A percentile compares a stretch with the other conserved stretches of the same genome.
These are phyloP conservation scores for Candida tropicalis DNA, from an alignment of 1,139 yeast species.

Conservation along the genomic window DNA sequence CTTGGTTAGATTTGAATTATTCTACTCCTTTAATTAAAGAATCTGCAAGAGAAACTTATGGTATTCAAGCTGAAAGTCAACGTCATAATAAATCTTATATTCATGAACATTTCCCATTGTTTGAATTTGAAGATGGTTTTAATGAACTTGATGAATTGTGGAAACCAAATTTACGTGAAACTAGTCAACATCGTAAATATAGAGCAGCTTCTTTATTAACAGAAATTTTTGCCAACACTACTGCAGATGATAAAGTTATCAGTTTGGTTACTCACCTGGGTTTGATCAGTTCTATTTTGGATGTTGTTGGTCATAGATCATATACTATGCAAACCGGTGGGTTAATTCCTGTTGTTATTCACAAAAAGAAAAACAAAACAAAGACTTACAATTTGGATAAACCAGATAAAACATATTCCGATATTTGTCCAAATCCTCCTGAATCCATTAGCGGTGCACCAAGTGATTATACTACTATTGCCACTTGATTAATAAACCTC, in stretches of 20 bases:
- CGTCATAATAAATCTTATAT: conserved; percentile 34
- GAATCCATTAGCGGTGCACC: conserved; percentile 13
- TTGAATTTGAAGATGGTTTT: conserved; percentile 32
- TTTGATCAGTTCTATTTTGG: conserved; percentile 32
- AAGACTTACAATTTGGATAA: conserved; percentile 15
- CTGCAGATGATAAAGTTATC: conserved; percentile 26
- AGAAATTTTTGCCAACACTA: conserved; percentile 27
- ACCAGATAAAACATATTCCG: conserved; percentile 20
- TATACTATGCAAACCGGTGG: conserved; percentile 17
- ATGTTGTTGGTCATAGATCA: conserved; percentile 27
- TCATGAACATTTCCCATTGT: conserved; percentile 23
- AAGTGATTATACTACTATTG: conserved; percentile 7
- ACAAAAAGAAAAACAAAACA: conserved; percentile 13
- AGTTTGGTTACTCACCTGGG: conserved; percentile 44
- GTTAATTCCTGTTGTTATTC: conserved; percentile 19
- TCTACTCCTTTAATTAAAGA: conserved; percentile 30
- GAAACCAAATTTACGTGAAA: conserved; percentile 19
- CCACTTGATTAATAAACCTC: not conserved
- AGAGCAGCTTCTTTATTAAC: conserved; percentile 34
- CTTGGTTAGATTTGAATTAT: conserved; percentile 26
- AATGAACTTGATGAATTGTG: conserved; percentile 33
- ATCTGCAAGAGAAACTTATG: conserved; percentile 40
- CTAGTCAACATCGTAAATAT: conserved; percentile 22
- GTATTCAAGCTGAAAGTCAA: conserved; percentile 38
- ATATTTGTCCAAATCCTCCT: conserved; percentile 18